Percentiles rank a stretch among this genome's conserved stretches.
Evolutionary conservation across 2,329 filamentous ascomycete species (phyloP).

Genomic region (Nemania sp.): DNA sequence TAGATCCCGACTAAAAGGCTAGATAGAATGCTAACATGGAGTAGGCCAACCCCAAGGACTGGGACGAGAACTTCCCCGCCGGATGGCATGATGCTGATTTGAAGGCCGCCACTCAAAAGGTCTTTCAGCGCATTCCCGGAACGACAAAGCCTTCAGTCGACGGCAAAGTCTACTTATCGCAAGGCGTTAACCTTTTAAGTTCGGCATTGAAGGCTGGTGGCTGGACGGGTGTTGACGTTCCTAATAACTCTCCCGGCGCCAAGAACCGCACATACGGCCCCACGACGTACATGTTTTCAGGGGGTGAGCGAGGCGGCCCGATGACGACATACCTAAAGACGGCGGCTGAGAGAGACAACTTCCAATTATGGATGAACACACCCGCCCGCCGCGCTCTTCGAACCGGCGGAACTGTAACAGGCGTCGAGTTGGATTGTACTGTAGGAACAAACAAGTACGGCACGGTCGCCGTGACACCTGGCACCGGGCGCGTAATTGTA

Average conservation of each 20-base stretch:
- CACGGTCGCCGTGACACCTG: conserved; percentile 68
- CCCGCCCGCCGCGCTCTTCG: conserved; percentile 75
- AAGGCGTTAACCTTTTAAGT: conserved; percentile 72
- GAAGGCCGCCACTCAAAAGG: conserved; percentile 66
- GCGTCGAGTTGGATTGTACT: conserved; percentile 72
- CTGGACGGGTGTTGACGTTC: conserved; percentile 69
- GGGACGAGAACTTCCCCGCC: conserved; percentile 76
- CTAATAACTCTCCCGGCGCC: conserved; percentile 68
- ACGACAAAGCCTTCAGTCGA: conserved; percentile 75
- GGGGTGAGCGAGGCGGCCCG: conserved; percentile 75
- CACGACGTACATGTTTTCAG: conserved; percentile 74
- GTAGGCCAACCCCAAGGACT: conserved; percentile 72
- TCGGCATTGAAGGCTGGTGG: conserved; percentile 69
- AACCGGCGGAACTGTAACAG: conserved; percentile 70
- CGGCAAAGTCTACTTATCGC: conserved; percentile 72
- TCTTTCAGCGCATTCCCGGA: conserved; percentile 76
- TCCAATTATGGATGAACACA: conserved; percentile 75
- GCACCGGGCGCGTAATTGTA: conserved; percentile 74
- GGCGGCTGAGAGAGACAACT: conserved; percentile 71
- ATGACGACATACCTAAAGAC: conserved; percentile 76
- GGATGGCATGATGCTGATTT: conserved; percentile 78
- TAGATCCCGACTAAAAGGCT: neutral
- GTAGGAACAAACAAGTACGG: conserved; percentile 66
- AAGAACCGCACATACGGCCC: conserved; percentile 75
- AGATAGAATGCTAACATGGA: conserved; percentile 13